These are phyloP conservation scores for Fraxinus xanthoxyloides DNA, from an alignment of 305 asterid species.

Conservation along the genomic window DNA sequence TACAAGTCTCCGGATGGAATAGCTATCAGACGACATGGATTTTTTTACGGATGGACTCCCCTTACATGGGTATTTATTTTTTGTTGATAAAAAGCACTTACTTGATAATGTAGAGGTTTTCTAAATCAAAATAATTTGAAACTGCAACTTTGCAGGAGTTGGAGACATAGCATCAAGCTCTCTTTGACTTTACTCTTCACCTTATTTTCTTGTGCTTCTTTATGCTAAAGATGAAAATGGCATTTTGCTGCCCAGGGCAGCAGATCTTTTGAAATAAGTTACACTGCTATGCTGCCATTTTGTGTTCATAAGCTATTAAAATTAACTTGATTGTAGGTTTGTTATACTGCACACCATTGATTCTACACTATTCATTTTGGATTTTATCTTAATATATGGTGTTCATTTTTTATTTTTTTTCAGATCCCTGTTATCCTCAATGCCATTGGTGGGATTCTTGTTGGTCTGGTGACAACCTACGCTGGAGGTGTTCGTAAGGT, in stretches of 20 bases:
- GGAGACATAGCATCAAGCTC: background rate
- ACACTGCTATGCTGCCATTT: background rate
- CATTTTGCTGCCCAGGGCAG: background rate
- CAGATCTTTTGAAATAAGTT: background rate
- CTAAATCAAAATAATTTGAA: constrained; percentile 8
- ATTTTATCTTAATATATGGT: constrained; percentile 6
- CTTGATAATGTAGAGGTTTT: constrained; percentile 8
- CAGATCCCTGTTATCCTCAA: constrained; percentile 86
- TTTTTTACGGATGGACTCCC: constrained; percentile 92
- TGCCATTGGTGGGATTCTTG: constrained; percentile 96
- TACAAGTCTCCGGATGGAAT: constrained; percentile 91
- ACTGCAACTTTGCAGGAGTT: background rate
- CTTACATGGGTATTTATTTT: constrained; percentile 62
- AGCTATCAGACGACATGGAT: constrained; percentile 69
- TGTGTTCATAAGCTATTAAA: constrained; percentile 4
- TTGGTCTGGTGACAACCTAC: constrained; percentile 89
- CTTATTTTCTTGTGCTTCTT: constrained; percentile 6
- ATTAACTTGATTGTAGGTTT: background rate
- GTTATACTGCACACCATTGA: constrained; percentile 5
- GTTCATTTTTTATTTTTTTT: constrained; percentile 28
- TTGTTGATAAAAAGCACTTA: background rate
- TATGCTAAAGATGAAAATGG: constrained; percentile 13
- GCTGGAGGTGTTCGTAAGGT: constrained; percentile 99
- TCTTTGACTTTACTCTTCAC: constrained; percentile 7
- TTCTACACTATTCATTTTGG: background rate